These are phyloP conservation scores for Sarocladium kiliense DNA, from an alignment of 2,329 filamentous ascomycete species.

Conservation along the genomic window DNA sequence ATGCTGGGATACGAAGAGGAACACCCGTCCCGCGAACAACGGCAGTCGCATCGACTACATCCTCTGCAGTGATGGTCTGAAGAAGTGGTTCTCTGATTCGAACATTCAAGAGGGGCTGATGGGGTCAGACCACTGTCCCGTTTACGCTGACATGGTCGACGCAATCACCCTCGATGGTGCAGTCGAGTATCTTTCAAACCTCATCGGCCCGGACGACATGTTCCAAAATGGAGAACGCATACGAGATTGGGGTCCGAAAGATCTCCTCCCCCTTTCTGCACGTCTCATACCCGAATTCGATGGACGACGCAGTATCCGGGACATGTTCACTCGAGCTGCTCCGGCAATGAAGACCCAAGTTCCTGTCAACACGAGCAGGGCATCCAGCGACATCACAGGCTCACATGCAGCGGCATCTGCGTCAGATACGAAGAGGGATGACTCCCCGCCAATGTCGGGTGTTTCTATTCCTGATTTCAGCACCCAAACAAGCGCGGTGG, in stretches of 20 bases:
- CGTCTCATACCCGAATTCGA: conserved; percentile 85
- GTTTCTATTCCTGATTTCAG: neutral
- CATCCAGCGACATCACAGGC: neutral
- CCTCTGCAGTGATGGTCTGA: conserved; percentile 74
- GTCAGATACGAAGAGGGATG: neutral
- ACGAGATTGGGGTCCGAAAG: conserved; percentile 60
- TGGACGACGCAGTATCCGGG: conserved; percentile 76
- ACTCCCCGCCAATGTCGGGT: neutral
- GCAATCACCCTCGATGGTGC: conserved; percentile 44
- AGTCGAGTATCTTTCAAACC: conserved; percentile 55
- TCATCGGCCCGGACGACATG: conserved; percentile 72
- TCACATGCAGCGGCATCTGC: neutral
- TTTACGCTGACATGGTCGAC: conserved; percentile 71
- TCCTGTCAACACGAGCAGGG: neutral
- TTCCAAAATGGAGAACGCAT: conserved; percentile 63
- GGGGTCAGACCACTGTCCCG: conserved; percentile 95
- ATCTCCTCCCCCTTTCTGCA: conserved; percentile 70
- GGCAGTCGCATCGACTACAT: conserved; percentile 93
- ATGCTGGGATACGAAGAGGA: conserved; percentile 92
- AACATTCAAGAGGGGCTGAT: conserved; percentile 92
- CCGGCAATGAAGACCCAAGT: conserved; percentile 6
- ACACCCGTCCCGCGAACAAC: conserved; percentile 91
- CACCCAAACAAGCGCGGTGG: neutral
- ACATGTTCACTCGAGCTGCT: conserved; percentile 67
- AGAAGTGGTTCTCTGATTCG: conserved; percentile 70